A percentile compares a stretch with the other conserved stretches of the same genome.
Evolutionary conservation across 306 rosid species (phyloP).

Genomic region (Castanopsis chinensis): DNA sequence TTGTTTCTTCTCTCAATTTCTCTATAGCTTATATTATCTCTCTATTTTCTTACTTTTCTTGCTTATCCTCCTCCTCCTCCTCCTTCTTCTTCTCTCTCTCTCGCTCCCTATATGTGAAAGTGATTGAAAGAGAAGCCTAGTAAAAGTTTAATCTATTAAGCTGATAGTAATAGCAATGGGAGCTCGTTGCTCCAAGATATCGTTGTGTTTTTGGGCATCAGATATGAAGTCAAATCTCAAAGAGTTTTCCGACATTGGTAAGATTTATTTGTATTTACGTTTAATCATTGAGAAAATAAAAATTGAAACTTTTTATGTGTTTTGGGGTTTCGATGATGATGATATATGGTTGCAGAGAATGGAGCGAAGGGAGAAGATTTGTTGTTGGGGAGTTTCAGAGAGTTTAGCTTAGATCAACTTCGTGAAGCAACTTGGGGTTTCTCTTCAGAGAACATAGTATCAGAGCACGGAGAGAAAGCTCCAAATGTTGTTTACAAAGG

Average conservation of each 20-base stretch:
- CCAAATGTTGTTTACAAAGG: constrained; percentile 96
- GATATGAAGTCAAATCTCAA: constrained; percentile 66
- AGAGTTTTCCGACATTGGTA: constrained; percentile 60
- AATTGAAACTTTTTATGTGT: not conserved
- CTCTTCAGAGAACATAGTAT: constrained; percentile 83
- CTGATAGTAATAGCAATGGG: constrained; percentile 63
- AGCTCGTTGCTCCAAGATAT: constrained; percentile 85
- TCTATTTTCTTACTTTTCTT: too few species aligned
- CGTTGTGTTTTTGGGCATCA: constrained; percentile 89
- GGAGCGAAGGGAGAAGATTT: constrained; percentile 51
- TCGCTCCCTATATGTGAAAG: constrained; percentile 13
- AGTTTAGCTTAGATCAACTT: constrained; percentile 77
- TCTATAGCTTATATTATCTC: too few species aligned
- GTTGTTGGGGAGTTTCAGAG: constrained; percentile 56
- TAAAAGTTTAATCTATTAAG: constrained; percentile 3
- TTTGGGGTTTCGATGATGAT: constrained; percentile 7
- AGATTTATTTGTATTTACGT: constrained; percentile 29
- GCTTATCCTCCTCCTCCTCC: not conserved
- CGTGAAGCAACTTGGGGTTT: constrained; percentile 80
- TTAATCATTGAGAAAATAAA: constrained; percentile 5
- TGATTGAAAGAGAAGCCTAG: constrained; percentile 3
- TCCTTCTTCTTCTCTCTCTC: constrained; percentile 7
- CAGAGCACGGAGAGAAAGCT: constrained; percentile 99
- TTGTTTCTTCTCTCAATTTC: too few species aligned
- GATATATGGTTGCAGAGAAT: constrained; percentile 51